Conservation (phyloP, 768 basidiomycete genomes). For the Agaricus subrufescens region DNA sequence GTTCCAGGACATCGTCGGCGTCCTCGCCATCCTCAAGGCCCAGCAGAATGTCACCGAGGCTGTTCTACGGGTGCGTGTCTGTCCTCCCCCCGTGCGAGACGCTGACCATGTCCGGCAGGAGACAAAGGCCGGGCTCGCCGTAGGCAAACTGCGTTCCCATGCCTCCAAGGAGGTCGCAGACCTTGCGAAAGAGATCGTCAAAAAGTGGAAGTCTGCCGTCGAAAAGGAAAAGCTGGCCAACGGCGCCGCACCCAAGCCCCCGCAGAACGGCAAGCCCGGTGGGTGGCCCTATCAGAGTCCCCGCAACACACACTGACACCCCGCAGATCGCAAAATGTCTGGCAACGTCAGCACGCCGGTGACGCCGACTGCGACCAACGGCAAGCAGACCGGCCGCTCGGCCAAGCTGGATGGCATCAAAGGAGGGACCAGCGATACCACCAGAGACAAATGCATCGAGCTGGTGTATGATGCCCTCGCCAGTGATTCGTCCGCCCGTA, state of each 20-base stretch:
- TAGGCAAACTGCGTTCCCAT: conserved; percentile 83
- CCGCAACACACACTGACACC: not conserved
- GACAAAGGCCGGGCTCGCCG: conserved; percentile 88
- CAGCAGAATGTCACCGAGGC: conserved; percentile 67
- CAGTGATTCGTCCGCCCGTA: conserved; percentile 82
- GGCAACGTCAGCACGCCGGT: conserved; percentile 24
- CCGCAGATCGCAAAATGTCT: conserved; percentile 23
- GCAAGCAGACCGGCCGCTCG: conserved; percentile 41
- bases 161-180: conserved; percentile 69
- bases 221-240: conserved; percentile 45
- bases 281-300: not conserved
- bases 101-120: conserved; percentile 46
- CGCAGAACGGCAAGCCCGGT: conserved; percentile 27
- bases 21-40: conserved; percentile 60
- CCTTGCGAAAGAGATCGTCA: conserved; percentile 86
- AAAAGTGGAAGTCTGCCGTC: conserved; percentile 87
- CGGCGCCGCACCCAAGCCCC: not conserved
- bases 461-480: conserved; percentile 92
- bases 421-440: conserved; percentile 58
- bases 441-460: conserved; percentile 83
- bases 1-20: conserved; percentile 55
- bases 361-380: conserved; percentile 34
- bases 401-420: conserved; percentile 71
- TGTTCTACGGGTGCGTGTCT: conserved; percentile 63
- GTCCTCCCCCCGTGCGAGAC: conserved; percentile 14